phyloP scores from a whole-genome alignment of 1,284 basidiomycete genomes.

The Peniophora sp. region DNA sequence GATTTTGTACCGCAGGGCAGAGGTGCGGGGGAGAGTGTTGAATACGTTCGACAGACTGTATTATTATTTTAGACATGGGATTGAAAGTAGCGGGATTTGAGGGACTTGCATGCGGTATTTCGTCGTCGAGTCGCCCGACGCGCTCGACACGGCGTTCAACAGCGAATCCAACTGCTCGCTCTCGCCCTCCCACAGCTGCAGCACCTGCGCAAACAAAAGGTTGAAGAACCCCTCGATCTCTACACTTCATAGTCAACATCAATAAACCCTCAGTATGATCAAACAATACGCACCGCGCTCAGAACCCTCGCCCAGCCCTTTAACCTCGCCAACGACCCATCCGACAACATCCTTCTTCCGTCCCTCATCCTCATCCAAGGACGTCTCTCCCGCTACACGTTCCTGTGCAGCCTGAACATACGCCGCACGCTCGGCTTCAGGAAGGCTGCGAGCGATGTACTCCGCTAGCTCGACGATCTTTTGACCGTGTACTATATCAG shows the following conservation, averaged over 20 bases:
- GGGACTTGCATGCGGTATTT: conserved; percentile 64
- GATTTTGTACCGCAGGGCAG: conserved; percentile 58
- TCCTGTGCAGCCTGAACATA: conserved; percentile 65
- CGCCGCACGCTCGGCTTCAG: conserved; percentile 60
- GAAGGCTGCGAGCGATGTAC: conserved; percentile 61
- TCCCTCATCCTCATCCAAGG: conserved; percentile 35
- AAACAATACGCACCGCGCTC: conserved; percentile 54
- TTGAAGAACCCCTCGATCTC: conserved; percentile 88
- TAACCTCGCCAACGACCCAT: conserved; percentile 55
- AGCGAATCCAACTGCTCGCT: conserved; percentile 43
- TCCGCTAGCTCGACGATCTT: conserved; percentile 76
- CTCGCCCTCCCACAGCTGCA: conserved; percentile 46
- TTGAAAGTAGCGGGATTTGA: neutral
- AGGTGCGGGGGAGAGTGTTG: conserved; percentile 71
- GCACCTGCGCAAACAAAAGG: conserved; percentile 63
- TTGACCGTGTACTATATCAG: too few relatives aligned
- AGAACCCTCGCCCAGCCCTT: conserved; percentile 62
- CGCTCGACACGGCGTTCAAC: conserved; percentile 46
- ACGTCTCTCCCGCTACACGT: conserved; percentile 45
- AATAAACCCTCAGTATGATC: neutral
- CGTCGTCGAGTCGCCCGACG: conserved; percentile 41
- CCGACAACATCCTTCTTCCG: conserved; percentile 45
- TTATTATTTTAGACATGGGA: neutral
- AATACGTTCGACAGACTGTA: conserved; percentile 80
- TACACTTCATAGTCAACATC: conserved; percentile 19